Conservation (phyloP, 2,329 filamentous ascomycete species). For the Colletotrichum sp. region DNA sequence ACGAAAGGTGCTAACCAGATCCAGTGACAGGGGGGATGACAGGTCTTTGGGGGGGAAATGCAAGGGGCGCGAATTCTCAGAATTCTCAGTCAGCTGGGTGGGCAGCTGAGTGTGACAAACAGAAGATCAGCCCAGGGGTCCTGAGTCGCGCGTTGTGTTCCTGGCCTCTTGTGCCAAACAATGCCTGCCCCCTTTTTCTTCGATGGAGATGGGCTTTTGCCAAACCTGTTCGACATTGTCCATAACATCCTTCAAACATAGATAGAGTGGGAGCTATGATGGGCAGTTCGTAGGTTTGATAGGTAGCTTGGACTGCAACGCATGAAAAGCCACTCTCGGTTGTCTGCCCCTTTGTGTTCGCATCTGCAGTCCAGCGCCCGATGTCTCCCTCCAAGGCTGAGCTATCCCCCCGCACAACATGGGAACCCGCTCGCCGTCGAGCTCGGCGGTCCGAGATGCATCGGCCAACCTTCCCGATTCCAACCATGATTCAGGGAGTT, state of each 20-base stretch:
- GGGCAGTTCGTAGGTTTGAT: neutral
- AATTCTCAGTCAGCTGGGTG: neutral
- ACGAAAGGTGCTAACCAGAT: neutral
- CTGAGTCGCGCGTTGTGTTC: neutral
- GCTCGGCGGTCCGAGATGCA: neutral
- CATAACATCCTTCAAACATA: neutral
- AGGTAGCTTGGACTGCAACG: neutral
- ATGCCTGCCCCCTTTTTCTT: neutral
- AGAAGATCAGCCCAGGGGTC: neutral
- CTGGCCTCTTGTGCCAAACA: neutral
- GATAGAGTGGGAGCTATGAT: neutral
- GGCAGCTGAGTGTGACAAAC: neutral
- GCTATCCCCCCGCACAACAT: neutral
- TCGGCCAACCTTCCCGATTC: neutral
- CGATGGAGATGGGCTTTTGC: neutral
- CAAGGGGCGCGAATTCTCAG: neutral
- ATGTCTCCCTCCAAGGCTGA: neutral
- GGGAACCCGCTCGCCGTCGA: neutral
- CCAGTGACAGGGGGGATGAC: neutral
- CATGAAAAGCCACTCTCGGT: neutral
- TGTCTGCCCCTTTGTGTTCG: neutral
- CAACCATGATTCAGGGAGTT: neutral
- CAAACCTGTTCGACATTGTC: neutral
- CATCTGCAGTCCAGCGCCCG: neutral
- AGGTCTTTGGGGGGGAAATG: neutral